Conservation (phyloP, 2,329 filamentous ascomycete species). For the Xylariaceae sp. region DNA sequence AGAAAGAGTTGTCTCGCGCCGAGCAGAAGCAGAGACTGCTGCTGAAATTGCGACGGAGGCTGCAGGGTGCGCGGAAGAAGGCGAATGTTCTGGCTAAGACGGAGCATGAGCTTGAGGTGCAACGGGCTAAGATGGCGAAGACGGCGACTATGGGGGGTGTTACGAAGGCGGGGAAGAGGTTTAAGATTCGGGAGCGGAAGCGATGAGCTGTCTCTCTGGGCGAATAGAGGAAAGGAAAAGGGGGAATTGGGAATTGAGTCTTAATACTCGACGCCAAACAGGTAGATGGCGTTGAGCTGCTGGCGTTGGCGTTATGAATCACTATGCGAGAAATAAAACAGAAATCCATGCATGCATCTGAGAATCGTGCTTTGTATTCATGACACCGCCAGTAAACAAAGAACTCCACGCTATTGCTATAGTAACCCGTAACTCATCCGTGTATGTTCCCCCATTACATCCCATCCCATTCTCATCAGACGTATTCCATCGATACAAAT, state of each 20-base stretch:
- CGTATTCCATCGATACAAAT: neutral
- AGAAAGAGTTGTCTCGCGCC: constrained; percentile 33
- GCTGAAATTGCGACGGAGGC: constrained; percentile 42
- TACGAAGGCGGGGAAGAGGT: constrained; percentile 57
- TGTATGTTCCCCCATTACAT: constrained; percentile 5
- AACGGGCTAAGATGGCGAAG: constrained; percentile 61
- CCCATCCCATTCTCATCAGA: constrained; percentile 8
- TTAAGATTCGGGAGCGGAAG: constrained; percentile 59
- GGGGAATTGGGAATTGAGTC: neutral
- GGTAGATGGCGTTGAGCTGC: constrained; percentile 11
- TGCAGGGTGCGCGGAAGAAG: constrained; percentile 49
- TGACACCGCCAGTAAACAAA: neutral
- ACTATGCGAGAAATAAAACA: constrained; percentile 11
- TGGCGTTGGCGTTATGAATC: neutral
- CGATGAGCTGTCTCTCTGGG: constrained; percentile 35
- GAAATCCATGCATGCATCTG: constrained; percentile 4
- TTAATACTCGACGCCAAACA: constrained; percentile 6
- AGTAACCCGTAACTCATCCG: constrained; percentile 11
- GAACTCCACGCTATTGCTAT: constrained; percentile 6
- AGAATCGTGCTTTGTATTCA: neutral
- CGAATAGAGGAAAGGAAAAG: neutral
- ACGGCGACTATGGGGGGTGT: constrained; percentile 54
- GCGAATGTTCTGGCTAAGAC: constrained; percentile 50
- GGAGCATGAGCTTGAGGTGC: constrained; percentile 53
- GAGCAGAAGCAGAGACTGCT: constrained; percentile 40